Conservation (phyloP, 2,329 filamentous ascomycete species). For the Beauveria sp. region DNA sequence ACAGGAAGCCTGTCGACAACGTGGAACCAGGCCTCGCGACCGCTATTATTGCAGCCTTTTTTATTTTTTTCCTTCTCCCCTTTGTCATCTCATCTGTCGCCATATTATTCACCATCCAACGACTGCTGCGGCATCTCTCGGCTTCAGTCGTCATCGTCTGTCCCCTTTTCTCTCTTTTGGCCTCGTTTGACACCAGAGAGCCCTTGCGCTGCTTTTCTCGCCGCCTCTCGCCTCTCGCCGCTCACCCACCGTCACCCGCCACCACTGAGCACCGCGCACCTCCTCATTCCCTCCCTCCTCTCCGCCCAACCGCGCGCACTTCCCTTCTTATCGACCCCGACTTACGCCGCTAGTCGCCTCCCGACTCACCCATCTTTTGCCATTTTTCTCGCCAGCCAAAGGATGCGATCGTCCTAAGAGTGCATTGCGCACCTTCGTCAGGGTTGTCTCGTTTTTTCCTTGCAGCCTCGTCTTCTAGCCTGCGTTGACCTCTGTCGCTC, state of each 20-base stretch:
- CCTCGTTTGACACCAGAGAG: background rate
- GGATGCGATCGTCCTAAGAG: conserved; percentile 9
- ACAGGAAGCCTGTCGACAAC: background rate
- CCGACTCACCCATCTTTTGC: background rate
- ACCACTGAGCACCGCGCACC: background rate
- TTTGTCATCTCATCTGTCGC: background rate
- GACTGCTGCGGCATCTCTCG: background rate
- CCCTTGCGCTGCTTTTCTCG: background rate
- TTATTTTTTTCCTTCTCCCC: background rate
- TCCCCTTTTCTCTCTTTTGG: background rate
- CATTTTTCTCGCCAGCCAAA: background rate
- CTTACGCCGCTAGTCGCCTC: background rate
- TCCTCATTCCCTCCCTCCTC: conserved; percentile 2
- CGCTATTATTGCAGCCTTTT: background rate
- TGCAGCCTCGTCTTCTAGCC: background rate
- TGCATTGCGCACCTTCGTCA: conserved; percentile 2
- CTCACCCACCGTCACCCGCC: background rate
- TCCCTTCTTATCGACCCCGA: background rate
- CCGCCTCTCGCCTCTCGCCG: background rate
- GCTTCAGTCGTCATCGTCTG: background rate
- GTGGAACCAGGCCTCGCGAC: background rate
- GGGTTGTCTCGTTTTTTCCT: background rate
- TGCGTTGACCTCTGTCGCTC: background rate
- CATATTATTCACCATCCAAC: background rate
- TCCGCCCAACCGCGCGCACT: conserved; percentile 2